These are phyloP conservation scores for Pseudogymnoascus destructans DNA, from an alignment of 2,329 filamentous ascomycete genomes.

Conservation along the genomic window DNA sequence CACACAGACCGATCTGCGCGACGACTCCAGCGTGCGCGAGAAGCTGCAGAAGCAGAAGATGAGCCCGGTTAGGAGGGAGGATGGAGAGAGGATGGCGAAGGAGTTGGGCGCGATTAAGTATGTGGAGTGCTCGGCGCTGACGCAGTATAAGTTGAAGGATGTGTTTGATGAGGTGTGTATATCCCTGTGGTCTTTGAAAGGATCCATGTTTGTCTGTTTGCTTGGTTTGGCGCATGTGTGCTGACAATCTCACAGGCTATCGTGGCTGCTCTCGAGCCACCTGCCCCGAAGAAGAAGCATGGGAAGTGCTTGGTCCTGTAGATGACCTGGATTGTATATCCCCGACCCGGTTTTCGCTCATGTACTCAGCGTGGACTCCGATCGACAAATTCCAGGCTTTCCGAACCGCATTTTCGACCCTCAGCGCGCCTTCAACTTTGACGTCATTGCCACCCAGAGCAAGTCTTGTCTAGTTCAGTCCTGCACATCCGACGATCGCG, in stretches of 20 bases:
- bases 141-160: conserved; percentile 97
- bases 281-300: conserved; percentile 63
- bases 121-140: conserved; percentile 94
- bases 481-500: neutral
- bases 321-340: neutral
- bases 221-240: neutral
- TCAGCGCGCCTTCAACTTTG: neutral
- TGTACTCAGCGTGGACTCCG: neutral
- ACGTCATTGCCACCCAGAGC: neutral
- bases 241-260: conserved; percentile 54
- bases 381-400: neutral
- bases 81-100: conserved; percentile 92
- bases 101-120: conserved; percentile 97
- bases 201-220: too few relatives aligned
- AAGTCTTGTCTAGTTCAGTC: neutral
- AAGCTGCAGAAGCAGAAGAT: conserved; percentile 96
- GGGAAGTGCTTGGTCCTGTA: conserved; percentile 60
- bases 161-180: conserved; percentile 88
- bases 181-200: neutral
- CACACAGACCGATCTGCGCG: conserved; percentile 90
- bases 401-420: neutral
- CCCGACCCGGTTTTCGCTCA: neutral
- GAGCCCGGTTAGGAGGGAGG: conserved; percentile 80
- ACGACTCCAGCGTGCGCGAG: conserved; percentile 74
- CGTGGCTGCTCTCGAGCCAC: conserved; percentile 85